These are phyloP conservation scores for Cyberlindnera lachancei DNA, from an alignment of 805 yeast genomes.

Conservation along the genomic window DNA sequence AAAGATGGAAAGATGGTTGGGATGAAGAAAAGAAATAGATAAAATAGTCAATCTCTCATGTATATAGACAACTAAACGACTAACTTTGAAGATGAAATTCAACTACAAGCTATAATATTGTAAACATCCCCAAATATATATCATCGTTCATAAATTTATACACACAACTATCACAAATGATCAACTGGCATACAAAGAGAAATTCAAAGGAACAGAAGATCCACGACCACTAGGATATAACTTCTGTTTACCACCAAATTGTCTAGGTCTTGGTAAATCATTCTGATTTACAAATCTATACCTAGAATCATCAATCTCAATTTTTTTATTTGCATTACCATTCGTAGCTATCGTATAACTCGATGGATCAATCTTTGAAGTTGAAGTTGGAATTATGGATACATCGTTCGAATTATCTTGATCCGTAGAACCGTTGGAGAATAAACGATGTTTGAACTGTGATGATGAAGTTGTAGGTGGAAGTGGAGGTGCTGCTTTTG, in stretches of 20 bases:
- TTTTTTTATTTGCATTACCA: constrained; percentile 22
- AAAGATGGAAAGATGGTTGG: constrained; percentile 96
- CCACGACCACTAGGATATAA: constrained; percentile 95
- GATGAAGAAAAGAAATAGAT: constrained; percentile 29
- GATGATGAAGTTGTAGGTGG: constrained; percentile 22
- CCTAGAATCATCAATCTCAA: constrained; percentile 32
- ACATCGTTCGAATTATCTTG: constrained; percentile 13
- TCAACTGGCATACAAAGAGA: constrained; percentile 5
- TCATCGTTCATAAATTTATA: too few species aligned
- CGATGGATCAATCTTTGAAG: constrained; percentile 20
- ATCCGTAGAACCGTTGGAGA: too few species aligned
- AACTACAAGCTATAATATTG: not conserved
- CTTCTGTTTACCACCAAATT: constrained; percentile 62
- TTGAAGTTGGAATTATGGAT: constrained; percentile 9
- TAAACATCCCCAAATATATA: constrained; percentile 1
- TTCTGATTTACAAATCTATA: constrained; percentile 37
- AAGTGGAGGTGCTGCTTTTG: constrained; percentile 21
- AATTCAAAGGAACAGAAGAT: constrained; percentile 27
- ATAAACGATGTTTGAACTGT: constrained; percentile 18
- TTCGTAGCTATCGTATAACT: constrained; percentile 23
- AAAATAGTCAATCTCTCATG: too few species aligned
- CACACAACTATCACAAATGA: too few species aligned
- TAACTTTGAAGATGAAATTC: too few species aligned
- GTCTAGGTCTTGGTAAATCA: constrained; percentile 84
- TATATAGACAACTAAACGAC: too few species aligned